phyloP scores from a whole-genome alignment of 1,284 basidiomycete genomes.

The Apiotrichum montevideense region DNA sequence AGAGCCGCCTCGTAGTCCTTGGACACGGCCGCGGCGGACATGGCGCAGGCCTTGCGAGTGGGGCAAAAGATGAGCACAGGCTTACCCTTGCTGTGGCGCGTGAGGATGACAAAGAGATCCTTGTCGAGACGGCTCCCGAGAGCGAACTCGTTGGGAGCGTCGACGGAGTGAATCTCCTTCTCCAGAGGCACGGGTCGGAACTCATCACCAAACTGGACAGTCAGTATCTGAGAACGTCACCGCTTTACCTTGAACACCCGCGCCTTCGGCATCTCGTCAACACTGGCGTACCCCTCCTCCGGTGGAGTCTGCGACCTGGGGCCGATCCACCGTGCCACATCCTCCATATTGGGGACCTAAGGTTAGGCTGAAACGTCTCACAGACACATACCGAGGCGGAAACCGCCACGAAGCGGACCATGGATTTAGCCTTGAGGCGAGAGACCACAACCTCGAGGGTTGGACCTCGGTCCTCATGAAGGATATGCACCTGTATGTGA shows the following conservation, averaged over 20 bases:
- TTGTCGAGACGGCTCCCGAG: constrained; percentile 69
- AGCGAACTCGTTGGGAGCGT: constrained; percentile 66
- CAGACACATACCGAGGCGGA: constrained; percentile 68
- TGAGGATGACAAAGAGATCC: constrained; percentile 64
- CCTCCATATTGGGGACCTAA: constrained; percentile 70
- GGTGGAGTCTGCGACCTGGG: neutral
- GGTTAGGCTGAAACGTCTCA: neutral
- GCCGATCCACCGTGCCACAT: constrained; percentile 82
- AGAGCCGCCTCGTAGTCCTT: constrained; percentile 62
- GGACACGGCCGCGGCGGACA: constrained; percentile 65
- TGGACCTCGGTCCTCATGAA: constrained; percentile 81
- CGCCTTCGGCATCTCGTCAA: constrained; percentile 51
- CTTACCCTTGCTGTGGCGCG: constrained; percentile 64
- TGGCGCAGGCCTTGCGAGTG: constrained; percentile 59
- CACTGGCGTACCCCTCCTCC: neutral
- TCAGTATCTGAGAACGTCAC: constrained; percentile 51
- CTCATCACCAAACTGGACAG: constrained; percentile 75
- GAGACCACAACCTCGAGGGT: constrained; percentile 88
- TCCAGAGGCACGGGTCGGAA: constrained; percentile 77
- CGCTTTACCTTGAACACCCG: constrained; percentile 62
- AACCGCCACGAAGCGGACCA: constrained; percentile 74
- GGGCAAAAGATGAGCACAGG: constrained; percentile 79
- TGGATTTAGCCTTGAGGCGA: constrained; percentile 60
- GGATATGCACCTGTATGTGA: constrained; percentile 68
- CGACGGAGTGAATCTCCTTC: constrained; percentile 61